Percentiles rank a stretch among this genome's conserved stretches.
Conservation (phyloP, 352 stramenopile species). For the Aphanomyces invadans region DNA sequence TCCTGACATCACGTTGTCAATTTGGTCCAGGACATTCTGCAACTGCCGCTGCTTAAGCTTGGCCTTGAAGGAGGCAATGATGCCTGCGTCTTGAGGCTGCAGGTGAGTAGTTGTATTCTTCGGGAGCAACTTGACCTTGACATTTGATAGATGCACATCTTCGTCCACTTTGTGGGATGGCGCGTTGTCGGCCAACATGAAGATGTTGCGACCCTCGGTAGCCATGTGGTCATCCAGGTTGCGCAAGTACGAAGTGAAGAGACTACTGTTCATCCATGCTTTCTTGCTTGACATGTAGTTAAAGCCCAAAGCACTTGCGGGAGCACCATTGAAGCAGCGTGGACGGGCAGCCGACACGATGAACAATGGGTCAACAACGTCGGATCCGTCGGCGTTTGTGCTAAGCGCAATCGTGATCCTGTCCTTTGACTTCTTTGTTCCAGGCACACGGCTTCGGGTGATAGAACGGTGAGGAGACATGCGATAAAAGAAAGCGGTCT, state of each 20-base stretch:
- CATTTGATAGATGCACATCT: not conserved
- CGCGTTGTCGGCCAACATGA: slow-evolving; percentile 11
- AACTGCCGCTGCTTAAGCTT: not conserved
- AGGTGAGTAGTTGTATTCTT: slow-evolving; percentile 3
- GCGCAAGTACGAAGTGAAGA: not conserved
- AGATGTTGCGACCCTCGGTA: not conserved
- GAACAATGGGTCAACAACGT: too few relatives aligned
- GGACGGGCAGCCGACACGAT: not conserved
- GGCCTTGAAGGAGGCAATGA: slow-evolving; percentile 8
- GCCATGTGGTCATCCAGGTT: not conserved
- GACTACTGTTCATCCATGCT: slow-evolving; percentile 9
- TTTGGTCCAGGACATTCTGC: not conserved
- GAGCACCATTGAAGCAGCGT: not conserved
- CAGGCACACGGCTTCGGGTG: not conserved
- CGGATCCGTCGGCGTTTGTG: slow-evolving; percentile 3
- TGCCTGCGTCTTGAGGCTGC: slow-evolving; percentile 5
- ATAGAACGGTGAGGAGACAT: not conserved
- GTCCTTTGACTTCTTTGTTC: slow-evolving; percentile 1
- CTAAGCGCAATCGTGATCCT: slow-evolving; percentile 11
- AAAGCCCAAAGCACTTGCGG: not conserved
- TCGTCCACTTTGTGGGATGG: not conserved
- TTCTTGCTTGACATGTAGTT: slow-evolving; percentile 16
- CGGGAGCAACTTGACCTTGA: slow-evolving; percentile 4
- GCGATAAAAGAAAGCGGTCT: slow-evolving; percentile 23
- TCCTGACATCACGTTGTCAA: not conserved